These are phyloP conservation scores for Clitocybe nebularis DNA, from an alignment of 1,284 basidiomycete species.

Conservation along the genomic window DNA sequence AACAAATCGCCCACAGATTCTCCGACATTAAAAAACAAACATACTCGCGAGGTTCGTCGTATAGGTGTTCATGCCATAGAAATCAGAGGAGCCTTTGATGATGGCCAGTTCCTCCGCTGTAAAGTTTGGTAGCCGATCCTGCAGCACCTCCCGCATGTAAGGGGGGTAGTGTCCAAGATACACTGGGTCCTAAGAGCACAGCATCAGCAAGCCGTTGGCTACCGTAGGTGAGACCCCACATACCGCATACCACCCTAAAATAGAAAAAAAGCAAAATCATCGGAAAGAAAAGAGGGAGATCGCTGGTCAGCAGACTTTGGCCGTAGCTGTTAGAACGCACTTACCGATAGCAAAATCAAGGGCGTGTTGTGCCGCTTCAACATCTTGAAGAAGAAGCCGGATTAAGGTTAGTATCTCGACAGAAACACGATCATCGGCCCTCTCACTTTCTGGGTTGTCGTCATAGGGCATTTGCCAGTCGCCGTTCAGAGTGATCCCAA, in stretches of 20 bases:
- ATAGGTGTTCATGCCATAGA: slow-evolving; percentile 78
- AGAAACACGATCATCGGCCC: slow-evolving; percentile 18
- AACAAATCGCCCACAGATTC: neutral
- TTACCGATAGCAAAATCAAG: slow-evolving; percentile 68
- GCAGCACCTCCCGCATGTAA: slow-evolving; percentile 63
- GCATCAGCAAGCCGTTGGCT: slow-evolving; percentile 3
- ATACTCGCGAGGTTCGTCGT: slow-evolving; percentile 70
- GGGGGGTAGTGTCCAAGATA: slow-evolving; percentile 75
- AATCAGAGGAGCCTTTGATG: slow-evolving; percentile 73
- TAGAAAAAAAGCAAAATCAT: slow-evolving; percentile 19
- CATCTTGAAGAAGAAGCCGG: slow-evolving; percentile 36
- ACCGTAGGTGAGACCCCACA: slow-evolving; percentile 23
- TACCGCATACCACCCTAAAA: slow-evolving; percentile 58
- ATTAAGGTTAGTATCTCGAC: slow-evolving; percentile 4
- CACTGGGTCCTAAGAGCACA: slow-evolving; percentile 53
- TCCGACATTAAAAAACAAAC: slow-evolving; percentile 19
- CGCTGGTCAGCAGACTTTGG: slow-evolving; percentile 14
- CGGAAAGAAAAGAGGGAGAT: slow-evolving; percentile 20
- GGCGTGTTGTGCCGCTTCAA: slow-evolving; percentile 69
- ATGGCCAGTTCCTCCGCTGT: slow-evolving; percentile 60
- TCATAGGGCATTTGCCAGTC: slow-evolving; percentile 78
- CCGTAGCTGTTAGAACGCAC: slow-evolving; percentile 14
- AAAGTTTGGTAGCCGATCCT: slow-evolving; percentile 64
- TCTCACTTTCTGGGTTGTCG: slow-evolving; percentile 58
- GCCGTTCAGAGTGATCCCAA: slow-evolving; percentile 78